Evolutionary conservation across 2,329 filamentous ascomycete genomes (phyloP).

Genomic region (Colletotrichum costaricense): DNA sequence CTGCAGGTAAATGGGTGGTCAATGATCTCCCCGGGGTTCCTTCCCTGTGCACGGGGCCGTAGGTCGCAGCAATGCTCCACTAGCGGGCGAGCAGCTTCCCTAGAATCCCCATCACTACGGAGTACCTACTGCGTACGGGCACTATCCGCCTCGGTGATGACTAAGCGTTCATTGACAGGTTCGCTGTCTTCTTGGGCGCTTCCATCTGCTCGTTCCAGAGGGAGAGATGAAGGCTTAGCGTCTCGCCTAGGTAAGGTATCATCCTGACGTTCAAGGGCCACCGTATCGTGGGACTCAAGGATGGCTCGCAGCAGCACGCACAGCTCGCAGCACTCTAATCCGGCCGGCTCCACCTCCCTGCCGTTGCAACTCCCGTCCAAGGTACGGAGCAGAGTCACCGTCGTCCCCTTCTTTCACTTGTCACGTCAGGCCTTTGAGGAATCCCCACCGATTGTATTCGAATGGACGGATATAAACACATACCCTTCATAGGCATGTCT

Average conservation of each 20-base stretch:
- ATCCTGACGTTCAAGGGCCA: background rate
- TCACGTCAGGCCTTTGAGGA: background rate
- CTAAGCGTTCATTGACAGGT: background rate
- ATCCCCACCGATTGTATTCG: background rate
- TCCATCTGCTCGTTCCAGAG: background rate
- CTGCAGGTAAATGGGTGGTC: background rate
- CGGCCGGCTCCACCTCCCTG: slow-evolving; percentile 25
- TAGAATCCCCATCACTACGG: background rate
- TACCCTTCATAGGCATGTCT: background rate
- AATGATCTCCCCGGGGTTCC: background rate
- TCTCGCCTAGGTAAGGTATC: background rate
- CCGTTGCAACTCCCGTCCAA: slow-evolving; percentile 6
- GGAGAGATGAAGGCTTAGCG: slow-evolving; percentile 18
- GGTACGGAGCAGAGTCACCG: no score
- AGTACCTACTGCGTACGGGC: background rate
- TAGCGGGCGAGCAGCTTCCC: background rate
- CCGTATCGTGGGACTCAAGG: background rate
- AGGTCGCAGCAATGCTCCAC: background rate
- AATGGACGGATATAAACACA: background rate
- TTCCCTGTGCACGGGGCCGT: background rate
- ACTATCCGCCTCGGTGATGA: background rate
- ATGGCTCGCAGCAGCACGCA: slow-evolving; percentile 15
- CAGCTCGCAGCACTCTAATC: slow-evolving; percentile 4
- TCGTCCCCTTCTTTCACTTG: background rate
- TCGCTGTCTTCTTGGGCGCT: background rate